Percentiles rank a stretch among this genome's conserved stretches.
These are phyloP conservation scores for Argentina anserina DNA, from an alignment of 306 rosid genomes.

Conservation along the genomic window DNA sequence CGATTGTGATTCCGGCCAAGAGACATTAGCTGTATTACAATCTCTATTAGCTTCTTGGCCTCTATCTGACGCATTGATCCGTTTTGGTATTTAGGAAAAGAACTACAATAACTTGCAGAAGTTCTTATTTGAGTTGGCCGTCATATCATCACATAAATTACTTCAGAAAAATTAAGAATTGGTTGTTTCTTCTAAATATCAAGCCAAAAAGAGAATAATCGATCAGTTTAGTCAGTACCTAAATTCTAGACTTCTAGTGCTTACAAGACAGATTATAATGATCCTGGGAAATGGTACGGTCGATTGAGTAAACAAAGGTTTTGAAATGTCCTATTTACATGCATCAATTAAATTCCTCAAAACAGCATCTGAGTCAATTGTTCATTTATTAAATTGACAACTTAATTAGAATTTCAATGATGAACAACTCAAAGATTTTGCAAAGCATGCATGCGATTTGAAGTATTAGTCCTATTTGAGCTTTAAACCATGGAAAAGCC, in stretches of 20 bases:
- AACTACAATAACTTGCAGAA: not conserved
- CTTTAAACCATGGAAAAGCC: conserved; percentile 75
- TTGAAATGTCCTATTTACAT: conserved; percentile 37
- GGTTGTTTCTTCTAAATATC: not conserved
- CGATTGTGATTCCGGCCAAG: conserved; percentile 1
- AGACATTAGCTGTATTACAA: conserved; percentile 4
- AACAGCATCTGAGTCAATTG: conserved; percentile 21
- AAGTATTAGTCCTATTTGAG: conserved; percentile 44
- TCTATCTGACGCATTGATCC: not conserved
- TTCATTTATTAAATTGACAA: conserved; percentile 44
- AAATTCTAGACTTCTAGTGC: not conserved
- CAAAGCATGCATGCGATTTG: conserved; percentile 30
- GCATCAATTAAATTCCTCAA: conserved; percentile 28
- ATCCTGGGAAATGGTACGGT: conserved; percentile 7
- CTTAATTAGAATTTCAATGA: conserved; percentile 47
- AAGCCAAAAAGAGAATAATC: not conserved
- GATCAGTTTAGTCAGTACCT: not conserved
- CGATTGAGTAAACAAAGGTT: conserved; percentile 6
- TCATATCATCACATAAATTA: conserved; percentile 10
- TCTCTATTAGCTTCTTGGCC: conserved; percentile 1
- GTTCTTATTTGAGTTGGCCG: conserved; percentile 20
- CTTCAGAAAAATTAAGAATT: not conserved
- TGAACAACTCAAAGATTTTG: conserved; percentile 35
- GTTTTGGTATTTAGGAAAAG: not conserved
- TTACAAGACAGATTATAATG: not conserved